Conservation (phyloP, 2,329 filamentous ascomycete genomes). For the Allantophomopsis cytisporea region DNA sequence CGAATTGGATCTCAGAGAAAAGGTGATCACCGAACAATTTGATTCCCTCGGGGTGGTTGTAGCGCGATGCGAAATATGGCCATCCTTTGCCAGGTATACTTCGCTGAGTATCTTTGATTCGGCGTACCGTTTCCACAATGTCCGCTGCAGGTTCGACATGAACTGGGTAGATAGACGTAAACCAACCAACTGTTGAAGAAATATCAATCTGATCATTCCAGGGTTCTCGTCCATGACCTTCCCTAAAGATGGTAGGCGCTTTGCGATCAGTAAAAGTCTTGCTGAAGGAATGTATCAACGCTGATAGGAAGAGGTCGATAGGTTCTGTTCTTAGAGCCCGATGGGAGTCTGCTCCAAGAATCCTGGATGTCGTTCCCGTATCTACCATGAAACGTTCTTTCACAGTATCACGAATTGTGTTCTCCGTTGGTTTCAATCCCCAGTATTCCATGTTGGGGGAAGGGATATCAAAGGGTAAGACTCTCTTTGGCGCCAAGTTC, state of each 20-base stretch:
- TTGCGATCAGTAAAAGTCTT: conserved; percentile 20
- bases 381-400: conserved; percentile 28
- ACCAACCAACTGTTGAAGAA: conserved; percentile 29
- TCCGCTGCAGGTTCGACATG: conserved; percentile 5
- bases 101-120: conserved; percentile 22
- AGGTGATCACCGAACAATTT: conserved; percentile 20
- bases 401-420: conserved; percentile 11
- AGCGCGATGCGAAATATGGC: conserved; percentile 23
- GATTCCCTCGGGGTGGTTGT: conserved; percentile 15
- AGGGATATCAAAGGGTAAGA: conserved; percentile 2
- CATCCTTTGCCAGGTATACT: conserved; percentile 21
- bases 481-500: neutral
- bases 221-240: conserved; percentile 27
- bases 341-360: conserved; percentile 15
- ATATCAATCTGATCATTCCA: conserved; percentile 19
- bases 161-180: conserved; percentile 21
- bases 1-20: conserved; percentile 32
- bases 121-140: conserved; percentile 11
- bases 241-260: conserved; percentile 22
- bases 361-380: conserved; percentile 16
- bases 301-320: conserved; percentile 24
- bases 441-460: conserved; percentile 8
- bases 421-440: conserved; percentile 11
- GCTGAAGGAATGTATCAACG: conserved; percentile 20
- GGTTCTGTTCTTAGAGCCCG: conserved; percentile 19